Conservation (phyloP, 2,329 filamentous ascomycete species). For the Nemania serpens region DNA sequence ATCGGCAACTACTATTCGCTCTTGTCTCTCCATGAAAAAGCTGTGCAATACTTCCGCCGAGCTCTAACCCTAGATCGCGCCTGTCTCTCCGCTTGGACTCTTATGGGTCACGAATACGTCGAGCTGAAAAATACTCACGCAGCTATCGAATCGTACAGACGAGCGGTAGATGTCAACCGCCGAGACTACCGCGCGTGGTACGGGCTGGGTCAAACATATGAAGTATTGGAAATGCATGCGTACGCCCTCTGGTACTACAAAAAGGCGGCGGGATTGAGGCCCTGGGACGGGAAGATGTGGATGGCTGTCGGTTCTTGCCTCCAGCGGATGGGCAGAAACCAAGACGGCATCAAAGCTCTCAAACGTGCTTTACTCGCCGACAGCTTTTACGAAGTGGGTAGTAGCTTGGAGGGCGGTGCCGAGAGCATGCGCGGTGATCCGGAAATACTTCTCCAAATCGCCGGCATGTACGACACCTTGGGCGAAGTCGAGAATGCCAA, state of each 20-base stretch:
- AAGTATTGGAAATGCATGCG: constrained; percentile 96
- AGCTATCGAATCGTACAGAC: constrained; percentile 93
- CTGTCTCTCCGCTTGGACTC: constrained; percentile 93
- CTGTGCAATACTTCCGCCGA: constrained; percentile 95
- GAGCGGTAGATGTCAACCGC: constrained; percentile 93
- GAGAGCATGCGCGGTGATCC: constrained; percentile 69
- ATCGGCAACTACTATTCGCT: constrained; percentile 97
- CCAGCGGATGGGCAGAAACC: constrained; percentile 82
- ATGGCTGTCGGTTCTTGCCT: constrained; percentile 92
- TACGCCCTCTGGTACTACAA: constrained; percentile 99
- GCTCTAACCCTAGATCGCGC: constrained; percentile 87
- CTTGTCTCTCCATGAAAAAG: constrained; percentile 94
- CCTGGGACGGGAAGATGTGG: constrained; percentile 99
- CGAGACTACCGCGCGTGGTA: constrained; percentile 99
- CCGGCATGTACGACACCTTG: constrained; percentile 82
- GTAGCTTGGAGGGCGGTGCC: constrained; percentile 55
- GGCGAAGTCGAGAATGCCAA: constrained; percentile 79
- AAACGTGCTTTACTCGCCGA: constrained; percentile 91
- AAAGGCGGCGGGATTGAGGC: constrained; percentile 87
- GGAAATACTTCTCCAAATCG: constrained; percentile 88
- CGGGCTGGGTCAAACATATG: constrained; percentile 93
- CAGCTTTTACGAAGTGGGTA: constrained; percentile 75
- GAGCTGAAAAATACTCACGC: constrained; percentile 99
- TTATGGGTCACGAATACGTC: constrained; percentile 99
- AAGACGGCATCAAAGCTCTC: constrained; percentile 92